Evolutionary conservation across 495 filamentous ascomycete genomes (phyloP).

Genomic region (Neurospora pannonica): DNA sequence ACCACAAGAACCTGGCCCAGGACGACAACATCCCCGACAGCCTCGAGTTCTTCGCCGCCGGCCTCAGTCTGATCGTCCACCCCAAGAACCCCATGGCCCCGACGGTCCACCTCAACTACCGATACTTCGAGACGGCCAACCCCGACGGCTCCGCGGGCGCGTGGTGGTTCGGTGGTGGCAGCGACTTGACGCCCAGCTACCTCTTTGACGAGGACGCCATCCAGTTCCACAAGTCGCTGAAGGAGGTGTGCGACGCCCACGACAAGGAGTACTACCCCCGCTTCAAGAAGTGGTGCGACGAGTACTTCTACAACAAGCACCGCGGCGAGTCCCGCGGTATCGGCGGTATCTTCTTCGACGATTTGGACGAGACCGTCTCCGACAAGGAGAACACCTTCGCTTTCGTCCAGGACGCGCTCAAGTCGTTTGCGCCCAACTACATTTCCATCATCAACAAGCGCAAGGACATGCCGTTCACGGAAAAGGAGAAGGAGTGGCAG

Average conservation of each 20-base stretch:
- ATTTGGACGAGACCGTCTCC: conserved; percentile 69
- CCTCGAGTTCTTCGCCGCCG: conserved; percentile 89
- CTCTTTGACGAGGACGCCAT: conserved; percentile 95
- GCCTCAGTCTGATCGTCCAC: conserved; percentile 85
- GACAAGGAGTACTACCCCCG: conserved; percentile 85
- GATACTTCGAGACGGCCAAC: conserved; percentile 94
- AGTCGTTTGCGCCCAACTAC: conserved; percentile 86
- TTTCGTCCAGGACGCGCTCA: conserved; percentile 78
- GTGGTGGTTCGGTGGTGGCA: conserved; percentile 98
- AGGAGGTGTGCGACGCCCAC: conserved; percentile 87
- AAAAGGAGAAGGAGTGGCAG: conserved; percentile 88
- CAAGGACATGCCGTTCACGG: conserved; percentile 85
- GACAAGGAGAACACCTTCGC: conserved; percentile 86
- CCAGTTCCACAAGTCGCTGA: conserved; percentile 91
- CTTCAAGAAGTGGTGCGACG: conserved; percentile 98
- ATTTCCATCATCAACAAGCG: conserved; percentile 75
- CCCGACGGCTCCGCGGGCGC: conserved; percentile 60
- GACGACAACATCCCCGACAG: conserved; percentile 53
- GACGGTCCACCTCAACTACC: conserved; percentile 96
- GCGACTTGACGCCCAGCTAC: conserved; percentile 87
- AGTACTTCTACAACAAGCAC: conserved; percentile 92
- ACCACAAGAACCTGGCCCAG: conserved; percentile 83
- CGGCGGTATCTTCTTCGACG: conserved; percentile 98
- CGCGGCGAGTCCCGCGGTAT: conserved; percentile 81
- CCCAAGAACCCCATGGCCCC: conserved; percentile 93